Percentiles rank a stretch among this genome's conserved stretches.
These are phyloP conservation scores for Eudorina sp. DNA, from an alignment of 139 green algal species.

Conservation along the genomic window DNA sequence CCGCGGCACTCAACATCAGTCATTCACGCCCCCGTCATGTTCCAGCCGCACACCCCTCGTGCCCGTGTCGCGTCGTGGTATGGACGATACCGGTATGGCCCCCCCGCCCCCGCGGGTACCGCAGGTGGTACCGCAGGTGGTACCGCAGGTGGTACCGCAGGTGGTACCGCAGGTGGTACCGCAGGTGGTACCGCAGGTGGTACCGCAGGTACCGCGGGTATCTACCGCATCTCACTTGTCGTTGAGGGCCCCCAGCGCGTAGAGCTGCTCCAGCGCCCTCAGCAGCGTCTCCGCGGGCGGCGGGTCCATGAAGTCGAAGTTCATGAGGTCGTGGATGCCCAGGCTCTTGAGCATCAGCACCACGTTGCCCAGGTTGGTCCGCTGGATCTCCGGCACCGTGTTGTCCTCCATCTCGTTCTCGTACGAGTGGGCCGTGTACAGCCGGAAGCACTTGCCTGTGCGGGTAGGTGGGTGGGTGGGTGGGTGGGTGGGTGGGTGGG, in stretches of 20 bases:
- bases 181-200: too few species aligned
- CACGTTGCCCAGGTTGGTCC: slow-evolving; percentile 91
- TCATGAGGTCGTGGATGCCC: slow-evolving; percentile 91
- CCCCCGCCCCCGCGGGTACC: too few species aligned
- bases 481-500: not conserved
- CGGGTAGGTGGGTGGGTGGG: not conserved
- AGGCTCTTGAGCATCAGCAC: slow-evolving; percentile 95
- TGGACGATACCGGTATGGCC: too few species aligned
- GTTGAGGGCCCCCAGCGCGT: slow-evolving; percentile 97
- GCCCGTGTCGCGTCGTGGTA: too few species aligned
- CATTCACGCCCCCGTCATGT: too few species aligned
- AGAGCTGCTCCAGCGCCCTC: slow-evolving; percentile 95
- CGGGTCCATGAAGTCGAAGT: slow-evolving; percentile 96
- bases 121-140: too few species aligned
- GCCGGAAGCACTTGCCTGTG: slow-evolving; percentile 96
- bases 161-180: too few species aligned
- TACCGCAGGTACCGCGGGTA: too few species aligned
- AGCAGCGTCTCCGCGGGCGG: slow-evolving; percentile 94
- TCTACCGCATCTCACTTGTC: too few species aligned
- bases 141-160: too few species aligned
- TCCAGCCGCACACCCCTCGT: too few species aligned
- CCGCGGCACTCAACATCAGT: too few species aligned
- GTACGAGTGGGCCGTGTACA: slow-evolving; percentile 96
- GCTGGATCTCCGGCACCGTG: slow-evolving; percentile 97
- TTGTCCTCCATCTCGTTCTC: slow-evolving; percentile 98